phyloP scores from a whole-genome alignment of 192 early-diverging fungal species.

The Spinellus fusiger region DNA sequence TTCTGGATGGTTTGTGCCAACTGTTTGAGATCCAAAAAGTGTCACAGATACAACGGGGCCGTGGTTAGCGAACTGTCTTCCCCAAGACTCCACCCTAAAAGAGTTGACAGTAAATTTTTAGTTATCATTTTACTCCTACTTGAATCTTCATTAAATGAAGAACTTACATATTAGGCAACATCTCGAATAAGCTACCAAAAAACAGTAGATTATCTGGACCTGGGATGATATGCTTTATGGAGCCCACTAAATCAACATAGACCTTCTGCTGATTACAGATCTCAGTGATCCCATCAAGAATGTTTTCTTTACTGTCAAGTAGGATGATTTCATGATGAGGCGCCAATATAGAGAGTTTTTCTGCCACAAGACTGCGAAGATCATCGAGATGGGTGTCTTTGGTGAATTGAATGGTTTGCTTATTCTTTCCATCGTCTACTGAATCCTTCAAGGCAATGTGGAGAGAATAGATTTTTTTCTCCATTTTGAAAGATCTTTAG shows the following conservation, averaged over 20 bases:
- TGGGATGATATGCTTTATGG: constrained; percentile 10
- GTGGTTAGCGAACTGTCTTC: constrained; percentile 31
- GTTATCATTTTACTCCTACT: background rate
- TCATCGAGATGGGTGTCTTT: constrained; percentile 17
- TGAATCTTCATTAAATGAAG: background rate
- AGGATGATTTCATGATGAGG: constrained; percentile 4
- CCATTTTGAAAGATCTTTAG: no score
- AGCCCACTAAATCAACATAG: constrained; percentile 11
- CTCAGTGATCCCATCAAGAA: constrained; percentile 10
- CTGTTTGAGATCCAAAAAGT: background rate
- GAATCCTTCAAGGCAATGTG: constrained; percentile 14
- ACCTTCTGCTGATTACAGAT: constrained; percentile 16
- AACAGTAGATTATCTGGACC: background rate
- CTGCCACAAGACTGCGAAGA: constrained; percentile 15
- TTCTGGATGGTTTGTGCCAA: constrained; percentile 35
- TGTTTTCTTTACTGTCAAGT: background rate
- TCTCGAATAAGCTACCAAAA: constrained; percentile 13
- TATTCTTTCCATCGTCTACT: constrained; percentile 15
- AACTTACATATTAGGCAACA: constrained; percentile 21
- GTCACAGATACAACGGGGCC: constrained; percentile 28
- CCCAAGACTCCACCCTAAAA: constrained; percentile 6
- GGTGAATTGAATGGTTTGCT: constrained; percentile 10
- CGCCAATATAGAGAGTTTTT: constrained; percentile 13
- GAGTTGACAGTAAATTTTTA: no score
- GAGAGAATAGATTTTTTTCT: no score